Evolutionary conservation across 1,139 yeast genomes (phyloP).

Genomic region (Protomyces inouyei): DNA sequence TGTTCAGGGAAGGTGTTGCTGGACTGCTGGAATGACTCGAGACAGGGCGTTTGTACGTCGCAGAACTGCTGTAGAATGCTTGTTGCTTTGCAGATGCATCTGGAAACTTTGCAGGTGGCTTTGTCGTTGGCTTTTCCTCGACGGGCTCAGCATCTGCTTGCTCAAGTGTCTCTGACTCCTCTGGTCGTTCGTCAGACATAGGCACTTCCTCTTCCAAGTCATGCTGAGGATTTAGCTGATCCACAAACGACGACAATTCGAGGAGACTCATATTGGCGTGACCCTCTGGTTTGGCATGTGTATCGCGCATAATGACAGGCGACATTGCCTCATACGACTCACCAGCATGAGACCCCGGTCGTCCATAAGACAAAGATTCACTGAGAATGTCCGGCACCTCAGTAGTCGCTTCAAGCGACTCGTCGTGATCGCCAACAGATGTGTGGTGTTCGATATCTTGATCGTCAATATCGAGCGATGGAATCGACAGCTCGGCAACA

Average conservation of each 20-base stretch:
- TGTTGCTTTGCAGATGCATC: background rate
- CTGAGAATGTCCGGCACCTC: background rate
- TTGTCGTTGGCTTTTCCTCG: no score
- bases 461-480: background rate
- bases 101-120: background rate
- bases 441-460: background rate
- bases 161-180: no score
- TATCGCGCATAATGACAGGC: background rate
- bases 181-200: no score
- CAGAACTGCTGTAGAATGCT: background rate
- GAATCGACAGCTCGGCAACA: background rate
- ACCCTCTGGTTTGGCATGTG: background rate
- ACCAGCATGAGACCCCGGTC: background rate
- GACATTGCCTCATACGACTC: background rate
- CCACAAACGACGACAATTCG: background rate
- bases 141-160: no score
- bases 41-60: background rate
- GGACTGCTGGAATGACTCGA: background rate
- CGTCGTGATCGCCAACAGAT: background rate
- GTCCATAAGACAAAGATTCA: background rate
- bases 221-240: no score
- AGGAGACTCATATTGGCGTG: background rate
- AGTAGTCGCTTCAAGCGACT: background rate
- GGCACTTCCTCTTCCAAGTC: no score
- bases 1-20: background rate